Evolutionary conservation across 768 basidiomycete genomes (phyloP).

Genomic region (Russula ochroleuca): DNA sequence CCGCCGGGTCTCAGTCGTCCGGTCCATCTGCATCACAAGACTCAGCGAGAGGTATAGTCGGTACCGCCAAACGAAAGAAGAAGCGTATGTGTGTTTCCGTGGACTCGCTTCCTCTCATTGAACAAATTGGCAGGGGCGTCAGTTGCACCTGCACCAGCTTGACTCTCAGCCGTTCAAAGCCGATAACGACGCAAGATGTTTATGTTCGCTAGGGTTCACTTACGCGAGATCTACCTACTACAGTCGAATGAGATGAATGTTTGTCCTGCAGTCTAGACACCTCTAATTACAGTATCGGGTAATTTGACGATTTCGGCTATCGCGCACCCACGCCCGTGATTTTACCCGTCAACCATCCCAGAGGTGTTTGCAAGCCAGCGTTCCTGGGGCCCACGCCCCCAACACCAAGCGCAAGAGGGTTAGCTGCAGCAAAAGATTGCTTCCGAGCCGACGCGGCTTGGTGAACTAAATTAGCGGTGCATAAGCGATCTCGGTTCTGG

Average conservation of each 20-base stretch:
- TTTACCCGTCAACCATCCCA: conserved; percentile 77
- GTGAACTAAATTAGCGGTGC: conserved; percentile 47
- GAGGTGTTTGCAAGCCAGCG: conserved; percentile 59
- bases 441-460: conserved; percentile 65
- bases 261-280: neutral
- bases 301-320: conserved; percentile 24
- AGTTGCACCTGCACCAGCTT: conserved; percentile 15
- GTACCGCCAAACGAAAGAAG: conserved; percentile 66
- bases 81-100: conserved; percentile 57
- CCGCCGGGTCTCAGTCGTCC: conserved; percentile 36
- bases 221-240: neutral
- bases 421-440: conserved; percentile 75
- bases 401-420: conserved; percentile 73
- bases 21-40: conserved; percentile 45
- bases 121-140: conserved; percentile 13
- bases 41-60: conserved; percentile 43
- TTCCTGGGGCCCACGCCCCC: conserved; percentile 55
- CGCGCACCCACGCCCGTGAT: conserved; percentile 60
- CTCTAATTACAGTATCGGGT: neutral
- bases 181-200: neutral
- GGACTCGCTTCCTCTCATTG: neutral
- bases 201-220: neutral
- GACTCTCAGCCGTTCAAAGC: neutral
- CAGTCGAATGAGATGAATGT: neutral
- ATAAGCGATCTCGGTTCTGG: neutral